Percentiles rank a stretch among this genome's conserved stretches.
Conservation (phyloP, 1,139 yeast species). For the Pichia sp. region DNA sequence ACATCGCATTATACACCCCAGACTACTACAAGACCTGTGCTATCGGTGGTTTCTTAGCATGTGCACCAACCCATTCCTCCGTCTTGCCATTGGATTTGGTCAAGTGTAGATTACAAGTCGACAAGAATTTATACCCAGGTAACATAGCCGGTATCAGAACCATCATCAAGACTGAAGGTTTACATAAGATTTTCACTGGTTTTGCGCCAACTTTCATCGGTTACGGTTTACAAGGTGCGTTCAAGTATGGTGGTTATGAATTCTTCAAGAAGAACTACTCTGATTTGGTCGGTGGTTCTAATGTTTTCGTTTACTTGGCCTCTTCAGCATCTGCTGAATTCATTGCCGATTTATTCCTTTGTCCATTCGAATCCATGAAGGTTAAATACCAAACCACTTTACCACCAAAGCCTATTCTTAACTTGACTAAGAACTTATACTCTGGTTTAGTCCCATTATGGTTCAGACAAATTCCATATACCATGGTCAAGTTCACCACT, state of each 20-base stretch:
- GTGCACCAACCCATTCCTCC: conserved; percentile 94
- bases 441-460: conserved; percentile 89
- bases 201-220: conserved; percentile 90
- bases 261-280: conserved; percentile 77
- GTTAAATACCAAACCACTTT: conserved; percentile 90
- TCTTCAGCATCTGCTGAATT: conserved; percentile 95
- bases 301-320: conserved; percentile 71
- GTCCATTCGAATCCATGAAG: conserved; percentile 94
- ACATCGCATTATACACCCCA: conserved; percentile 48
- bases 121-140: conserved; percentile 66
- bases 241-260: conserved; percentile 94
- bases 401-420: conserved; percentile 51
- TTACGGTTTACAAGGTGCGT: conserved; percentile 93
- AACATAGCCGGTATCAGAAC: conserved; percentile 77
- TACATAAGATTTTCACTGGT: conserved; percentile 77
- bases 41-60: conserved; percentile 84
- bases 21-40: conserved; percentile 85
- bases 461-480: conserved; percentile 95
- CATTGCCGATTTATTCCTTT: conserved; percentile 81
- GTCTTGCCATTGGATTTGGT: conserved; percentile 93
- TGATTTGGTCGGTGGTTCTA: conserved; percentile 66
- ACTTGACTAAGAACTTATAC: conserved; percentile 57
- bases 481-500: conserved; percentile 94
- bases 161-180: conserved; percentile 70
- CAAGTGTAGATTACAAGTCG: conserved; percentile 89